Evolutionary conservation across 2,329 filamentous ascomycete genomes (phyloP).

Genomic region (Fusarium xylarioides): DNA sequence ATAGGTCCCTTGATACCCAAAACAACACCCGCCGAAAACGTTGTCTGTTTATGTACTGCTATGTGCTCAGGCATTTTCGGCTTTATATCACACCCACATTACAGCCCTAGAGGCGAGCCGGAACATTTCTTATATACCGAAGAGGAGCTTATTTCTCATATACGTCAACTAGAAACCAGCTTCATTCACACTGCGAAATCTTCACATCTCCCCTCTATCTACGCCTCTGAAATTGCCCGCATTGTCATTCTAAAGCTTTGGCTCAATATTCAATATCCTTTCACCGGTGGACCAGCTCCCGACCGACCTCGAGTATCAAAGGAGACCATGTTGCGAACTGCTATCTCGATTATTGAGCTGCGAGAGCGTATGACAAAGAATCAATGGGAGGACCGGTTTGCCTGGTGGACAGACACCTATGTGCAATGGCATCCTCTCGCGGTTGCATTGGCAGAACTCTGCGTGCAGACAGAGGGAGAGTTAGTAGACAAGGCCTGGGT

Average conservation of each 20-base stretch:
- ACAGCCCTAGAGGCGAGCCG: constrained; percentile 25
- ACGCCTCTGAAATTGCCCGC: constrained; percentile 53
- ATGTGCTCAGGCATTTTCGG: constrained; percentile 53
- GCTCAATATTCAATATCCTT: constrained; percentile 57
- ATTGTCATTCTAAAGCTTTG: constrained; percentile 58
- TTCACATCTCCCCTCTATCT: constrained; percentile 46
- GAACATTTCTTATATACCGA: constrained; percentile 44
- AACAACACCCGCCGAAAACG: constrained; percentile 52
- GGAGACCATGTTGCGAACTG: constrained; percentile 57
- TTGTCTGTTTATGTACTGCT: constrained; percentile 52
- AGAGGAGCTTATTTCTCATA: constrained; percentile 52
- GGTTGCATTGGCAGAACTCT: constrained; percentile 62
- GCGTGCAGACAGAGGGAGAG: constrained; percentile 55
- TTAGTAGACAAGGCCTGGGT: constrained; percentile 60
- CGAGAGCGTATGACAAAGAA: constrained; percentile 46
- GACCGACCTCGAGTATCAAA: constrained; percentile 48
- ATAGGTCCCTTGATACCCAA: constrained; percentile 47
- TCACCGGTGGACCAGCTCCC: constrained; percentile 46
- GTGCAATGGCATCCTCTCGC: constrained; percentile 66
- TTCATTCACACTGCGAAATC: constrained; percentile 51
- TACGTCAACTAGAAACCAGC: constrained; percentile 50
- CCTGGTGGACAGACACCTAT: constrained; percentile 61
- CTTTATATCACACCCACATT: constrained; percentile 49
- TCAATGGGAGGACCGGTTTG: constrained; percentile 50
- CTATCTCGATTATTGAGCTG: constrained; percentile 58